Evolutionary conservation across 1,284 basidiomycete species (phyloP).

Genomic region (Cryptococcus sp.): DNA sequence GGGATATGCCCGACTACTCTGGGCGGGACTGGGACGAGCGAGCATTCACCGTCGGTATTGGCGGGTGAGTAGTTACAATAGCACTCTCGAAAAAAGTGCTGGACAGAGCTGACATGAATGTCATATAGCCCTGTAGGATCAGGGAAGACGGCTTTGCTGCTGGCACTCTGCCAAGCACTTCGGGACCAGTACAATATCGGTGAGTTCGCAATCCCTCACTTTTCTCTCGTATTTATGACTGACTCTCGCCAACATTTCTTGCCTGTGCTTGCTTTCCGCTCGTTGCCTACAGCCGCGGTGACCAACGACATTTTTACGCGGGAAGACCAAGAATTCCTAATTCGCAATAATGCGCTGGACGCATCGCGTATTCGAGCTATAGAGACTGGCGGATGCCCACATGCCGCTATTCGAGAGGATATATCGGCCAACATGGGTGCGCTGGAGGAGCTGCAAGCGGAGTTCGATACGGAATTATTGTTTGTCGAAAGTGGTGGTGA

Average conservation of each 20-base stretch:
- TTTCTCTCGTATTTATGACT: not conserved
- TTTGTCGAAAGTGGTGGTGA: slow-evolving; percentile 68
- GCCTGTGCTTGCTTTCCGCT: not conserved
- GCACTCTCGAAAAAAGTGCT: not conserved
- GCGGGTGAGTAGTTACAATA: slow-evolving; percentile 65
- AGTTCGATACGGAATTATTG: slow-evolving; percentile 66
- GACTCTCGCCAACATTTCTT: not conserved
- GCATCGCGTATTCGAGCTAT: slow-evolving; percentile 88
- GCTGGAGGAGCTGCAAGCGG: slow-evolving; percentile 24
- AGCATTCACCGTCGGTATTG: slow-evolving; percentile 95
- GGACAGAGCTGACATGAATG: not conserved
- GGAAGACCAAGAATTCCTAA: slow-evolving; percentile 97
- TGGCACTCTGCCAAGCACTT: slow-evolving; percentile 85
- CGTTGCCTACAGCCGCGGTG: slow-evolving; percentile 69
- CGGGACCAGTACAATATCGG: slow-evolving; percentile 88
- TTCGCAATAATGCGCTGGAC: slow-evolving; percentile 84
- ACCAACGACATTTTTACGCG: slow-evolving; percentile 97
- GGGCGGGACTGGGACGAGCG: slow-evolving; percentile 84
- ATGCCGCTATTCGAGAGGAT: slow-evolving; percentile 94
- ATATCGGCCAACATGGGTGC: slow-evolving; percentile 91
- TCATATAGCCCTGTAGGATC: slow-evolving; percentile 82
- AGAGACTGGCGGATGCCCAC: slow-evolving; percentile 92
- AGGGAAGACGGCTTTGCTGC: slow-evolving; percentile 92
- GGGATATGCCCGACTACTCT: slow-evolving; percentile 87
- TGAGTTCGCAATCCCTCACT: slow-evolving; percentile 44